Base-by-base conservation (phyloP, 352 stramenopile genomes). In the Globisporangium viniferum region DNA sequence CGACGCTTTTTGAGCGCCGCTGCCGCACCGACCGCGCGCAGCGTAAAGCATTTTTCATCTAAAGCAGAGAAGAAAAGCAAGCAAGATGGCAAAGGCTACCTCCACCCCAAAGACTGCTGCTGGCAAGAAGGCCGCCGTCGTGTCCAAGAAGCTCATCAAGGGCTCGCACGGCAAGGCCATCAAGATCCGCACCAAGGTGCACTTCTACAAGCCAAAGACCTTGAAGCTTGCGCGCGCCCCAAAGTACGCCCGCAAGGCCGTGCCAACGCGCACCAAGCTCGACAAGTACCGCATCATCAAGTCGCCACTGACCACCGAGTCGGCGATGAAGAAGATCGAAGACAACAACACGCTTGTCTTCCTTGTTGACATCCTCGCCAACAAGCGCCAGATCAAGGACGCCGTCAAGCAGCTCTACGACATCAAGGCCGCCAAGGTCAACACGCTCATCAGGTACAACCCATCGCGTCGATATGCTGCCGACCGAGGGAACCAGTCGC, bases 331-430 rank as follows among this genome's bases (percentile, higher is more conserved):
- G 89, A 99, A 99, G 84, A 99, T 99, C 73, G 98, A 99, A 78
- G 97, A 99, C 86, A 98, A 99, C 93, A 99, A 99, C 93, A 99
- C 98, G 74, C 93, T 99, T 75, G 98, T 99, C 71, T 99, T 99
- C 90, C 98, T 99, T 76, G 98, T 99, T 59, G 98, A 99, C 78
- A 90, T 99, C 63, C 94, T 97, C 73, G 89, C 98, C 73, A 99
- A 99, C 94, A 99, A 99, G 95, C 94, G 97, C 72, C 98, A 99
- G 92, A 99, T 99, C 90, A 99, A 99, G 93, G 88, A 98, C 69
- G 97, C 98, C 64, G 96, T 99, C 55, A 98, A 99, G 88, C 92
- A 98, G 78, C 87, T 99, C 56, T 99, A 99, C 93, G 97, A 99
- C 74, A 99, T 99, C 89, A 97, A 99, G 88, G 96, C 89, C 39